Evolutionary conservation across 192 early-diverging fungal genomes (phyloP), one percentile per base, ranked within the genome.

Genomic region (Coemansia sp.): DNA sequence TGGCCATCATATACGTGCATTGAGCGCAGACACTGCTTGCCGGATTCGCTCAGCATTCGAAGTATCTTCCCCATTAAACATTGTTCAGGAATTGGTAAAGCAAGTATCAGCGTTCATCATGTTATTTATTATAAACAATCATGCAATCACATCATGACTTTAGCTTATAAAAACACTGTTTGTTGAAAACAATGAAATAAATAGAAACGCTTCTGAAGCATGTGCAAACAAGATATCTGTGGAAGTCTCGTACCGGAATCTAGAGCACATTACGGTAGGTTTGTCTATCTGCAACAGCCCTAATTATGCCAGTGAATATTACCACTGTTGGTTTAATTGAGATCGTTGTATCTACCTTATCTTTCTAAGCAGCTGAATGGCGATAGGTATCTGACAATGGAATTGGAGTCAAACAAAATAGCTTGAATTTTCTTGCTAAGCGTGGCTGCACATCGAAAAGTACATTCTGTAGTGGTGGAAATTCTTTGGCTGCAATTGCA

Each of bases 51-150:
- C 74, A 26, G 74, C 68, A 16, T 64, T 64, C 31, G 69, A 71
- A 26, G 53, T 64, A 26, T 62, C 65, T 4, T 67, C 68, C 0
- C 52, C 54, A 31, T 62, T 68, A 31, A 44, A 58, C 26, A 64
- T 71, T 25, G 74, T 77, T 12, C 74, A 77, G 34, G 69, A 67
- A 30, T 62, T 77, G 16, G 74, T 71, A 7, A 57, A 56, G 69
- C 55, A 56, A 55, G 32, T 25, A 52, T 10, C 25, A 32, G 10
- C 28, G 27, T 32, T 0, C 12, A 8, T 62, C 24, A 23, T 63
- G 61, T 52, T 28, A 53, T 63, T 51, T 27, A 54, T 14, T 26
- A 31, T 9, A 38, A 9, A 38, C 10, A 38, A 9, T 12, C 10
- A 7, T 38, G 34, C 34, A n/a, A n/a, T n/a, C n/a, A n/a, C n/a